Percentiles rank a stretch among this genome's conserved stretches.
Conservation (phyloP, 805 yeast species). For the Yueomyces sinensis region DNA sequence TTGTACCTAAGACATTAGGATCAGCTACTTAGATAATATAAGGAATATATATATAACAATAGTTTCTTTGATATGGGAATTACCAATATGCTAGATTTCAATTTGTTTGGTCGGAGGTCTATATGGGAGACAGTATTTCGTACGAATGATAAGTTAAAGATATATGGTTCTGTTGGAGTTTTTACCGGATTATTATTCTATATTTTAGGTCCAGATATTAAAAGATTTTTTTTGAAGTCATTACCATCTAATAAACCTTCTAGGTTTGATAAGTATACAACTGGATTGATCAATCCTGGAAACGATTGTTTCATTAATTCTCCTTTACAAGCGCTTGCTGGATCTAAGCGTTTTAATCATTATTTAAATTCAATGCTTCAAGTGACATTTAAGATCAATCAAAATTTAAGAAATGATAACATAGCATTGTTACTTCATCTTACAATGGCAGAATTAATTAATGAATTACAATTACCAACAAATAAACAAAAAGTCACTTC, state of each 20-base stretch:
- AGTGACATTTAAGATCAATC: not conserved
- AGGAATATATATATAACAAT: too few species aligned
- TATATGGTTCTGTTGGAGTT: not conserved
- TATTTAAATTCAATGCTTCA: slow-evolving; percentile 33
- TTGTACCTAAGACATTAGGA: too few species aligned
- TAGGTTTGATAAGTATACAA: slow-evolving; percentile 61
- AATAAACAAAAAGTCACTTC: slow-evolving; percentile 41
- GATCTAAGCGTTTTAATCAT: slow-evolving; percentile 43
- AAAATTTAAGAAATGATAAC: not conserved
- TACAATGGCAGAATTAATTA: slow-evolving; percentile 38
- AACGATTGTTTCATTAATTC: slow-evolving; percentile 92
- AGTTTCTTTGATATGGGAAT: too few species aligned
- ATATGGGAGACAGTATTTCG: too few species aligned
- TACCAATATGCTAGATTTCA: too few species aligned
- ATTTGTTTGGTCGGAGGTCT: too few species aligned
- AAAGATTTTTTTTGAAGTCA: not conserved
- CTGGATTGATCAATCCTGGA: slow-evolving; percentile 70
- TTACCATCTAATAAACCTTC: slow-evolving; percentile 9
- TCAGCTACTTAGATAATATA: too few species aligned
- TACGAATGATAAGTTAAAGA: too few species aligned
- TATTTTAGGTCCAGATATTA: not conserved
- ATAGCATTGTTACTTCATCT: slow-evolving; percentile 36
- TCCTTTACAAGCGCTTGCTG: slow-evolving; percentile 64
- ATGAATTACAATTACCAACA: slow-evolving; percentile 51
- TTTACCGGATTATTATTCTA: not conserved